Evolutionary conservation across 2,329 filamentous ascomycete species (phyloP), one percentile per base, ranked within the genome.

Genomic region (Cladophialophora yegresii): DNA sequence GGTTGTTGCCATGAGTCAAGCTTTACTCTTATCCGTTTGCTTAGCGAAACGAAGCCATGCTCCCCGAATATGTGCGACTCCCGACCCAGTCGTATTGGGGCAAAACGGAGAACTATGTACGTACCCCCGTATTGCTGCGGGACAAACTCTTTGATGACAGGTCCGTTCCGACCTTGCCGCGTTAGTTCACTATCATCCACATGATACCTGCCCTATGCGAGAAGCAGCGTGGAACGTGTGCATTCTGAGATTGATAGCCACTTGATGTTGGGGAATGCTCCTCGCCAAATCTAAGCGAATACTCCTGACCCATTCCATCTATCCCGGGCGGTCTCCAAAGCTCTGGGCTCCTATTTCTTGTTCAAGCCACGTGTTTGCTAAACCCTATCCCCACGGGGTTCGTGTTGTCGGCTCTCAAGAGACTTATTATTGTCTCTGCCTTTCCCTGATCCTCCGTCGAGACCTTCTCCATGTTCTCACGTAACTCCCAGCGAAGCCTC

Each of bases 301-400:
- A 45, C 16, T 47, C 43, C 36, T 36, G 28, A 13, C n/a, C 10
- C 10, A 30, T 30, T 45, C 36, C 36, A 47, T 30, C 33, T 4
- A 40, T 7, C 5, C 10, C 2, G 20, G 30, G 12, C 20, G 54
- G 40, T 47, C 54, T 45, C 54, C 54, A 57, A 57, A 47, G 54
- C 28, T 57, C 54, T 47, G 13, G 54, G n/a, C 33, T 43, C 2
- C 36, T 26, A 26, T 57, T 47, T 13, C 9, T 36, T 57, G 12
- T 30, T n/a, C 22, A 30, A n/a, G 36, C 54, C 54, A 36, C 54
- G 36, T 45, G 54, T 13, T 20, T 9, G 26, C 32, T 28, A 13
- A 57, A 30, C 54, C 20, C 36, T 57, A 30, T 57, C 54, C 54
- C 54, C 54, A 57, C 36, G 54, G 54, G 54, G 54, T 47, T 20